phyloP scores from a whole-genome alignment of 2,329 filamentous ascomycete genomes.

The Penicillium carneum region DNA sequence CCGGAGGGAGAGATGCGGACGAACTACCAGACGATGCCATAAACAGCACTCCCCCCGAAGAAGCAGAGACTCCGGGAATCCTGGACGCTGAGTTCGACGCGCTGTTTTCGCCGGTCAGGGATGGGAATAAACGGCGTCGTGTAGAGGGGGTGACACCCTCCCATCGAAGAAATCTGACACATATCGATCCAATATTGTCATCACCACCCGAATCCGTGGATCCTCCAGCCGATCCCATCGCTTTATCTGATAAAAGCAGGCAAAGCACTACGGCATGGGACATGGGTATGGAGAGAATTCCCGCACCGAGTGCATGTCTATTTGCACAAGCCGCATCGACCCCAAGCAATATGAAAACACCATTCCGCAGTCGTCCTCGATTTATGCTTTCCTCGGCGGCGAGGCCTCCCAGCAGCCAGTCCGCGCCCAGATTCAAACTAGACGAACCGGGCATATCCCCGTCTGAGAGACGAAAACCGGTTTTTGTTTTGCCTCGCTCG shows the following conservation, averaged over 20 bases:
- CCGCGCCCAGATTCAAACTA: constrained; percentile 22
- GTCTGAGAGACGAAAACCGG: constrained; percentile 41
- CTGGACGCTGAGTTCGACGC: constrained; percentile 41
- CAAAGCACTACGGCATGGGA: constrained; percentile 14
- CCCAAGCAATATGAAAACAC: constrained; percentile 30
- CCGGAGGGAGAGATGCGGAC: not conserved
- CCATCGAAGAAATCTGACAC: not conserved
- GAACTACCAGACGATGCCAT: constrained; percentile 23
- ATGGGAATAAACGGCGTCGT: constrained; percentile 45
- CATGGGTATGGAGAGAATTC: constrained; percentile 21
- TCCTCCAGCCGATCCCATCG: not conserved
- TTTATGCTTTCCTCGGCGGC: constrained; percentile 40
- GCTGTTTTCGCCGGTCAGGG: constrained; percentile 39
- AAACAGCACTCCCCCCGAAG: constrained; percentile 29
- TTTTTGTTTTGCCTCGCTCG: constrained; percentile 50
- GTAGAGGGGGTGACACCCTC: constrained; percentile 22
- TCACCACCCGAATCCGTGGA: constrained; percentile 30
- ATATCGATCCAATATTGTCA: constrained; percentile 29
- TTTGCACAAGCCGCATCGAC: constrained; percentile 21
- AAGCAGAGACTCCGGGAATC: constrained; percentile 15
- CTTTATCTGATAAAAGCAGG: constrained; percentile 21
- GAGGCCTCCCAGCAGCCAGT: constrained; percentile 31
- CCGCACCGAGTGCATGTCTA: constrained; percentile 13
- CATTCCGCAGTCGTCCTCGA: constrained; percentile 40
- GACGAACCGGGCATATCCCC: constrained; percentile 27